Base-by-base conservation (phyloP, 805 yeast species). In the Wickerhamomyces queroliae region DNA sequence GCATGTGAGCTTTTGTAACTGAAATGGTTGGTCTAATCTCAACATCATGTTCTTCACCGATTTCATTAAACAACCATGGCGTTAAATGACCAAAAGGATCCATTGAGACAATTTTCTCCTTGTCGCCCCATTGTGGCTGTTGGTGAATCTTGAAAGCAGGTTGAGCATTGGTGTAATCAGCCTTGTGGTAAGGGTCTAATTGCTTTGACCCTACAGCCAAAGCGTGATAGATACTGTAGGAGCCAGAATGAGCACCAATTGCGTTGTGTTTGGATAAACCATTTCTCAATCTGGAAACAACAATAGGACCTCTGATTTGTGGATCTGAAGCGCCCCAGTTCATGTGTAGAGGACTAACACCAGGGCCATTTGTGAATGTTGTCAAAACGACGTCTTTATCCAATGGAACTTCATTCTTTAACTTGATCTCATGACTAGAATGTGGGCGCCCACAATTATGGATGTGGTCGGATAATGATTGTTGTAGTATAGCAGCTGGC, bases 11-110 rank as follows among this genome's bases (percentile, higher is more conserved):
- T 52, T 77, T 77, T 18, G 86, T 79, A 42, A 79, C 72, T 8
- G 84, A 78, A 50, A 79, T 78, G 5, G 84, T 74, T 42, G 85
- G 85, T 53, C 72, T 72, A 40, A 79, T 66, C 37, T 78, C 80
- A 39, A 79, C 74, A 39, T 70, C 66, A 51, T 73, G 73, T 28
- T 60, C 48, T 25, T 59, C 62, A 21, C 73, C 59, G 22, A 66
- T 44, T 17, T 72, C 75, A 33, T 59, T 60, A 53, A 64, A 79
- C 33, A 75, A 45, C 76, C 79, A 76, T 10, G 84, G 84, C 10
- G 82, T 76, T 44, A 78, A 57, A 48, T 79, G 86, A 20, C 85
- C 86, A 50, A 74, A 74, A 18, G 84, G 82, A 55, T 79, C 86
- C 69, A 79, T 59, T 2, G 84, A 69, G 19, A 77, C 83, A 46